phyloP scores from a whole-genome alignment of 257 asterid genomes.

The Thymus mandschuricus region DNA sequence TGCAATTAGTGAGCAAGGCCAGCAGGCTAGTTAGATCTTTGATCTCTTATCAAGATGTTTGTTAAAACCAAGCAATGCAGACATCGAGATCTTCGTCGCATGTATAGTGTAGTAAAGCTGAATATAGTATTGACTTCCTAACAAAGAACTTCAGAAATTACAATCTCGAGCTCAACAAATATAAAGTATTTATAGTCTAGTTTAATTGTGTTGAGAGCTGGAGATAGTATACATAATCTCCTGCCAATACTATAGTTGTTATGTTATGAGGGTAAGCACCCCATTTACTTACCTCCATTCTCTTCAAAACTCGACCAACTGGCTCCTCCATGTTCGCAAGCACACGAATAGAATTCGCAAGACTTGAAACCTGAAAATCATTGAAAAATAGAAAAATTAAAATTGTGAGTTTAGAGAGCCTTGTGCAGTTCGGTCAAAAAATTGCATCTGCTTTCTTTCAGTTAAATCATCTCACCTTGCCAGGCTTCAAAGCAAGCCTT shows the following conservation, averaged over 20 bases:
- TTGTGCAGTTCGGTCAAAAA: conserved; percentile 15
- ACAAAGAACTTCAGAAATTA: background rate
- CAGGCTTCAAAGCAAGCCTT: conserved; percentile 76
- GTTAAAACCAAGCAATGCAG: background rate
- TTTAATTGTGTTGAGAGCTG: background rate
- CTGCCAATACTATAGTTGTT: background rate
- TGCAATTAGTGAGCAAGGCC: conserved; percentile 19
- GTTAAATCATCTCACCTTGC: conserved; percentile 54
- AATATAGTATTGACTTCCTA: background rate
- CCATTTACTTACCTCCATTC: conserved; percentile 65
- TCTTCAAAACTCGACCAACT: conserved; percentile 69
- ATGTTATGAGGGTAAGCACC: conserved; percentile 14
- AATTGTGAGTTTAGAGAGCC: conserved; percentile 18
- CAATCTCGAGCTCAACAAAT: background rate
- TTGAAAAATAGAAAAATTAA: background rate
- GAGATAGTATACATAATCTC: background rate
- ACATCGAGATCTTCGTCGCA: background rate
- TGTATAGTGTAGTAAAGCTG: background rate
- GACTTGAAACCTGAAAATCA: conserved; percentile 52
- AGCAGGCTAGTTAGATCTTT: background rate
- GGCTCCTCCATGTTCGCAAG: conserved; percentile 91
- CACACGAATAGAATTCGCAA: conserved; percentile 75
- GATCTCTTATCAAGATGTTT: conserved; percentile 8
- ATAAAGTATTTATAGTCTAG: background rate
- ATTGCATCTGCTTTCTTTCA: conserved; percentile 4